A percentile compares a stretch with the other conserved stretches of the same genome.
Conservation (phyloP, 352 stramenopile species). For the Aphanomyces astaci region DNA sequence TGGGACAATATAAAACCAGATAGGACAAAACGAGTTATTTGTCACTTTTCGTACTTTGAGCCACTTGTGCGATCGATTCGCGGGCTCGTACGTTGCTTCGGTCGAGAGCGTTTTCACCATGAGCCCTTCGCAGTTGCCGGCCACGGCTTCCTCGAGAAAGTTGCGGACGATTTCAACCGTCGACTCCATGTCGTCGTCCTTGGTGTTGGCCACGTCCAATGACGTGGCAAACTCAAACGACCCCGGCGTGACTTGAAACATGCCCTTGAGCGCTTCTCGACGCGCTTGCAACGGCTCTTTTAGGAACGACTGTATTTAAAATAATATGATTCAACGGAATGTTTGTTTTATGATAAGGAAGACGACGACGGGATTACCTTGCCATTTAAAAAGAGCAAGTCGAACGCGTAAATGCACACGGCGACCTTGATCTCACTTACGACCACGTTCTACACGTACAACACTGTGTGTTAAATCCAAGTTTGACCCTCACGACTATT, state of each 20-base stretch:
- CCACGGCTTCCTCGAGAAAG: conserved; percentile 93
- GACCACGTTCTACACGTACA: conserved; percentile 65
- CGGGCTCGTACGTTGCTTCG: conserved; percentile 96
- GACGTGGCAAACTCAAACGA: conserved; percentile 93
- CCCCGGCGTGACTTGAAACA: conserved; percentile 89
- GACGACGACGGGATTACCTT: too few relatives aligned
- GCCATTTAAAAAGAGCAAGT: conserved; percentile 98
- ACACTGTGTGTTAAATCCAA: too few relatives aligned
- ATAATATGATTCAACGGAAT: too few relatives aligned
- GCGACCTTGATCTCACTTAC: conserved; percentile 86
- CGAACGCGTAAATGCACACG: conserved; percentile 96
- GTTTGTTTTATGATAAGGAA: too few relatives aligned
- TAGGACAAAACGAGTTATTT: too few relatives aligned
- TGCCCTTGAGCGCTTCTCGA: conserved; percentile 81
- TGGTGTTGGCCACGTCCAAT: conserved; percentile 77
- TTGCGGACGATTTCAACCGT: conserved; percentile 72
- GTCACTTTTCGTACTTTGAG: conserved; percentile 87
- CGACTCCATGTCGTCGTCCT: conserved; percentile 83
- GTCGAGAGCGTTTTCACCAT: conserved; percentile 99
- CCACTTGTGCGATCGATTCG: conserved; percentile 98
- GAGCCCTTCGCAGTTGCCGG: conserved; percentile 93
- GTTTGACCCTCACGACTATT: too few relatives aligned
- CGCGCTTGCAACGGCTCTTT: conserved; percentile 83
- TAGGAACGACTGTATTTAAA: conserved; percentile 93
- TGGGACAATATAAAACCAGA: too few relatives aligned